A percentile compares a stretch with the other conserved stretches of the same genome.
phyloP scores from a whole-genome alignment of 257 asterid species.

The Scutellaria galericulata region DNA sequence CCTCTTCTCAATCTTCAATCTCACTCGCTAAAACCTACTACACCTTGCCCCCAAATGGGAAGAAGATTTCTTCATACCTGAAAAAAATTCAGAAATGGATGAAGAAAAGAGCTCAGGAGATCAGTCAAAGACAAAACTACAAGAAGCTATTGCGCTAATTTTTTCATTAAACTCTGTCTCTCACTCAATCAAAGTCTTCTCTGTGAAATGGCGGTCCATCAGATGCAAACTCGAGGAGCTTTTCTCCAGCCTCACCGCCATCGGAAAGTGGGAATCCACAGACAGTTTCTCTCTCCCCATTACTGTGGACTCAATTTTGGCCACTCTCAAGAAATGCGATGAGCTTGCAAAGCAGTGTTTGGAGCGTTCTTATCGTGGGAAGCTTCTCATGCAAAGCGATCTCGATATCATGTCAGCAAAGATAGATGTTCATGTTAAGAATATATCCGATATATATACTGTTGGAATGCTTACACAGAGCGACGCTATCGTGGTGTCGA shows the following conservation, averaged over 20 bases:
- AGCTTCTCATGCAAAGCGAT: slow-evolving; percentile 88
- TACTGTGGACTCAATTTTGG: slow-evolving; percentile 50
- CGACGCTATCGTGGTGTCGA: slow-evolving; percentile 77
- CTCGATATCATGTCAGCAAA: slow-evolving; percentile 61
- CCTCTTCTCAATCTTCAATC: slow-evolving; percentile 32
- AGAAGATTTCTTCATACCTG: slow-evolving; percentile 9
- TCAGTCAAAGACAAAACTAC: slow-evolving; percentile 37
- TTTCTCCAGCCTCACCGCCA: slow-evolving; percentile 59
- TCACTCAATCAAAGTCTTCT: slow-evolving; percentile 66
- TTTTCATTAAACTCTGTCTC: slow-evolving; percentile 67
- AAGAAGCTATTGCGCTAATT: slow-evolving; percentile 43
- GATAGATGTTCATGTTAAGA: slow-evolving; percentile 54
- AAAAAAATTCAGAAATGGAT: slow-evolving; percentile 38
- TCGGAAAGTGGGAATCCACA: slow-evolving; percentile 55
- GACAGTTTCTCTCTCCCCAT: slow-evolving; percentile 52
- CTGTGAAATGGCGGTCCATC: slow-evolving; percentile 68
- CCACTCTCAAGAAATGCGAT: slow-evolving; percentile 54
- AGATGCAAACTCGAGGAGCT: slow-evolving; percentile 70
- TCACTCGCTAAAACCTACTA: slow-evolving; percentile 14
- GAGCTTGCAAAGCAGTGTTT: slow-evolving; percentile 57
- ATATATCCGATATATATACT: slow-evolving; percentile 58
- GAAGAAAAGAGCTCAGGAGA: slow-evolving; percentile 26
- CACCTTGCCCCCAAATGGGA: slow-evolving; percentile 37
- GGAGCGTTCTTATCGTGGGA: slow-evolving; percentile 65
- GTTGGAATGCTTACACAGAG: slow-evolving; percentile 65